A percentile compares a stretch with the other conserved stretches of the same genome.
These are phyloP conservation scores for Stygiomarasmius scandens DNA, from an alignment of 1,284 basidiomycete genomes.

Conservation along the genomic window DNA sequence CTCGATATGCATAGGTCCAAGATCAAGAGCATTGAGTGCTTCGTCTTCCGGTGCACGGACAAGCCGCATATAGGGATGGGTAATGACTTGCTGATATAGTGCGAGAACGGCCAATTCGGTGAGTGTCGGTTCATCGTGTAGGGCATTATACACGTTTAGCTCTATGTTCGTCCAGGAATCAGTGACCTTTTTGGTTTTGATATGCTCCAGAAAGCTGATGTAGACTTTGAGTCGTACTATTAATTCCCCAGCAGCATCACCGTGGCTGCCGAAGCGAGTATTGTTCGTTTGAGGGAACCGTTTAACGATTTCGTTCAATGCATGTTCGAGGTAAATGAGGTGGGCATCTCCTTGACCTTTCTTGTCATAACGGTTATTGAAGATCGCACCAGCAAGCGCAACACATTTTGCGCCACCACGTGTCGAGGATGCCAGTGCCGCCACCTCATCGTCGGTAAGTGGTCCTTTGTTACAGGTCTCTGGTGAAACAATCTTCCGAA, in stretches of 20 bases:
- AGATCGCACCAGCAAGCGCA: background rate
- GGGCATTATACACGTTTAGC: conserved; percentile 15
- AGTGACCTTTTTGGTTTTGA: conserved; percentile 15
- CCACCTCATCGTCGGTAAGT: background rate
- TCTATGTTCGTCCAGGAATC: conserved; percentile 18
- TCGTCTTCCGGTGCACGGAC: conserved; percentile 25
- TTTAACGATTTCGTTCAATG: too few relatives aligned
- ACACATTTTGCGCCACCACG: background rate
- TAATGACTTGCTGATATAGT: conserved; percentile 20
- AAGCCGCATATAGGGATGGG: conserved; percentile 29
- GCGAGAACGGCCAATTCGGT: conserved; percentile 8
- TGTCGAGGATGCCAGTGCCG: background rate
- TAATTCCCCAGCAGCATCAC: conserved; percentile 16
- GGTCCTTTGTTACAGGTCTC: background rate
- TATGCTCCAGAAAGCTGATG: conserved; percentile 17
- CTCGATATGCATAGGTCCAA: conserved; percentile 27
- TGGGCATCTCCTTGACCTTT: background rate
- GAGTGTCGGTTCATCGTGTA: conserved; percentile 13
- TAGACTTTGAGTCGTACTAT: conserved; percentile 11
- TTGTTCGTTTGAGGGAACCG: conserved; percentile 21
- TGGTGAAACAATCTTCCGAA: background rate
- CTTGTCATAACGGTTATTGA: background rate
- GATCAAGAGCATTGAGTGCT: conserved; percentile 29
- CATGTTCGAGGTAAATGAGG: background rate
- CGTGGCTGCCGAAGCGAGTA: conserved; percentile 15